phyloP scores from a whole-genome alignment of 1,284 basidiomycete species.

The Peniophora sp. region DNA sequence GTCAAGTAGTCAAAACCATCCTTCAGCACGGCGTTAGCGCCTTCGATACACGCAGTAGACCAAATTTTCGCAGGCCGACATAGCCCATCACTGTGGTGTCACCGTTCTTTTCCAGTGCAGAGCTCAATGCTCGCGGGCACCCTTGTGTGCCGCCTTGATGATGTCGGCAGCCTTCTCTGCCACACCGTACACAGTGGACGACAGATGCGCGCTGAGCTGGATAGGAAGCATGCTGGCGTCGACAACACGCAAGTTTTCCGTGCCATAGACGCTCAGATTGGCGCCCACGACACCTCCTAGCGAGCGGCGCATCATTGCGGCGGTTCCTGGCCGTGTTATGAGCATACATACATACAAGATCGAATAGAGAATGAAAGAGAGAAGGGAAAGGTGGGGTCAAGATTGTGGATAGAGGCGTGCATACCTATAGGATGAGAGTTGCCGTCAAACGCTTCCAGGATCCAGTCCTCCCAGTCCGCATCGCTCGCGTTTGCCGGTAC shows the following conservation, averaged over 20 bases:
- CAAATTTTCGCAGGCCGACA: too few relatives aligned
- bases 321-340: too few relatives aligned
- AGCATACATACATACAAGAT: too few relatives aligned
- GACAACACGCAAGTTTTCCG: conserved; percentile 6
- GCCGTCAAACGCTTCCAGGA: conserved; percentile 29
- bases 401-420: conserved; percentile 46
- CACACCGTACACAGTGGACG: conserved; percentile 17
- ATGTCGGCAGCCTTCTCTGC: conserved; percentile 24
- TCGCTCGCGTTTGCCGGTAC: conserved; percentile 37
- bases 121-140: too few relatives aligned
- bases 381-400: too few relatives aligned
- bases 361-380: too few relatives aligned
- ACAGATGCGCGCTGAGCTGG: conserved; percentile 19
- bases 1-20: too few relatives aligned
- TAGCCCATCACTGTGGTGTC: too few relatives aligned
- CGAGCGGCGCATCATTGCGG: conserved; percentile 49
- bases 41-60: too few relatives aligned
- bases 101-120: too few relatives aligned
- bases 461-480: conserved; percentile 37
- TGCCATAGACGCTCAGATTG: conserved; percentile 15
- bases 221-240: conserved; percentile 17
- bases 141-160: conserved; percentile 11
- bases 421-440: conserved; percentile 57
- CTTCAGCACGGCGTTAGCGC: too few relatives aligned
- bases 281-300: conserved; percentile 43